Conservation (phyloP, 1,284 basidiomycete genomes). For the Ceratobasidium sp. region DNA sequence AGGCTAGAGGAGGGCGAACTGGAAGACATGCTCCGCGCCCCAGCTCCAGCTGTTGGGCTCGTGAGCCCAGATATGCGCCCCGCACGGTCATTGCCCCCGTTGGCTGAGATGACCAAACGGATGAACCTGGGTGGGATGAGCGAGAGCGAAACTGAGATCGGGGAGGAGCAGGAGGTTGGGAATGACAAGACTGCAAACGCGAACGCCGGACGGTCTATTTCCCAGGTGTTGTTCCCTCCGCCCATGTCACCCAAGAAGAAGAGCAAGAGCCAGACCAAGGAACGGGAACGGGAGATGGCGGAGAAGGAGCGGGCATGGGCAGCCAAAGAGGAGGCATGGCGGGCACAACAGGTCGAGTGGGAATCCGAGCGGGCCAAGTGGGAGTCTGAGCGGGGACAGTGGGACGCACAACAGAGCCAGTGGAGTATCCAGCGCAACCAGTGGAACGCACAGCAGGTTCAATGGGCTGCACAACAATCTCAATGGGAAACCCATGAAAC, state of each 20-base stretch:
- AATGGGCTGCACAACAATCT: constrained; percentile 25
- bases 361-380: constrained; percentile 24
- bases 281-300: constrained; percentile 26
- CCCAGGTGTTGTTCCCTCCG: constrained; percentile 29
- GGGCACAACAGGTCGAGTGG: constrained; percentile 25
- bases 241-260: constrained; percentile 26
- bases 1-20: constrained; percentile 37
- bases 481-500: constrained; percentile 26
- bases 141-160: constrained; percentile 41
- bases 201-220: constrained; percentile 25
- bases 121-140: constrained; percentile 43
- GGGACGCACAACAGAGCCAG: constrained; percentile 29
- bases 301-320: constrained; percentile 33
- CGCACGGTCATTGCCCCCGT: constrained; percentile 20
- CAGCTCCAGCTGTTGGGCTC: constrained; percentile 30
- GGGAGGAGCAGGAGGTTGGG: constrained; percentile 18
- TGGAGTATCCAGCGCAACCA: constrained; percentile 26
- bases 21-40: constrained; percentile 40
- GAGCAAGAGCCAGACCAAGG: constrained; percentile 12
- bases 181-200: constrained; percentile 1
- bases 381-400: constrained; percentile 24
- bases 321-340: constrained; percentile 37
- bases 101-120: constrained; percentile 10
- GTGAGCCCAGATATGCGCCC: constrained; percentile 43
- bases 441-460: constrained; percentile 35